Evolutionary conservation across 768 basidiomycete genomes (phyloP).

Genomic region (Auricularia heimuer): DNA sequence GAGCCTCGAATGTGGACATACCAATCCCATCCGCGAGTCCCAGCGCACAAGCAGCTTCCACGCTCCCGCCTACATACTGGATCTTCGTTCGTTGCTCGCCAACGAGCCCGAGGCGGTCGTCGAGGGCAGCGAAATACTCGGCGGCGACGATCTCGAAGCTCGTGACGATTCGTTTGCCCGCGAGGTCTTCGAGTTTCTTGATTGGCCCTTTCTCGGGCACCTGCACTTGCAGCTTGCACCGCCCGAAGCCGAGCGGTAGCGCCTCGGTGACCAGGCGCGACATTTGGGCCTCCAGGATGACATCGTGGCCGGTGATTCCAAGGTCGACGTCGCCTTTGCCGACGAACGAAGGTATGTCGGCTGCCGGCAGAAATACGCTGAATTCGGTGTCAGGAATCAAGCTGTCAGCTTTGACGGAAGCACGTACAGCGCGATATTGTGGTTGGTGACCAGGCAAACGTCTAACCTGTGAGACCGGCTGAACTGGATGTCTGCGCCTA

Average conservation of each 20-base stretch:
- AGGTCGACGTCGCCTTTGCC: constrained; percentile 95
- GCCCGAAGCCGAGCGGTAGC: constrained; percentile 83
- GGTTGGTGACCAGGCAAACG: constrained; percentile 88
- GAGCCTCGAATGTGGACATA: constrained; percentile 24
- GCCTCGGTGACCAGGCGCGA: constrained; percentile 65
- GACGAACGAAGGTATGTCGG: constrained; percentile 97
- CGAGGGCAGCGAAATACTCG: constrained; percentile 63
- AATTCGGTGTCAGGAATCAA: not conserved
- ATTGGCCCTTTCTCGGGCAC: constrained; percentile 70
- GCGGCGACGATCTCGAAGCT: constrained; percentile 86
- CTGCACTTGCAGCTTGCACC: constrained; percentile 64
- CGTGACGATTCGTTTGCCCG: constrained; percentile 88
- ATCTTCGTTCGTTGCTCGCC: constrained; percentile 64
- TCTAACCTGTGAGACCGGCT: constrained; percentile 80
- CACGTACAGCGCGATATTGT: constrained; percentile 82
- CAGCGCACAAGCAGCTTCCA: constrained; percentile 94
- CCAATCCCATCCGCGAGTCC: constrained; percentile 96
- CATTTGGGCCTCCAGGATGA: constrained; percentile 87
- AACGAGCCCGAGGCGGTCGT: constrained; percentile 38
- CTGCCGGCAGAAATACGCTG: constrained; percentile 93
- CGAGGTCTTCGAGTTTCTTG: constrained; percentile 66
- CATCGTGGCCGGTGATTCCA: constrained; percentile 97
- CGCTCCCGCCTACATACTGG: constrained; percentile 94
- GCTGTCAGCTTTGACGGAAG: not conserved
- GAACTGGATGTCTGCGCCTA: constrained; percentile 95